Percentiles rank a stretch among this genome's conserved stretches.
Conservation (phyloP, 257 asterid species). For the Voacanga thouarsii region DNA sequence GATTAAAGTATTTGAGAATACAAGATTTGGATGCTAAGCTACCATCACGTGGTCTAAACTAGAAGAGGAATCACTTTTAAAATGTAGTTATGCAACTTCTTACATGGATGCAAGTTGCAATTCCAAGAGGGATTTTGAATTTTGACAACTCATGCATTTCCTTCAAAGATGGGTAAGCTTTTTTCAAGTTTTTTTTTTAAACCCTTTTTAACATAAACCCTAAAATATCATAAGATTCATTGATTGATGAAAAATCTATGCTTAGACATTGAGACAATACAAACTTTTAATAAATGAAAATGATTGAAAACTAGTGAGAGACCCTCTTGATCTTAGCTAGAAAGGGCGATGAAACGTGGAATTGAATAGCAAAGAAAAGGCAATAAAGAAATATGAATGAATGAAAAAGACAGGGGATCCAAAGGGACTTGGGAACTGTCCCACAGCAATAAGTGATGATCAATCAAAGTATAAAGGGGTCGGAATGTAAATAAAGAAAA, state of each 20-base stretch:
- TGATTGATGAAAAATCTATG: too few relatives aligned
- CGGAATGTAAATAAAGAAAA: not conserved
- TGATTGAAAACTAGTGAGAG: not conserved
- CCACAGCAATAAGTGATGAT: not conserved
- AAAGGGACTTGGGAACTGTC: constrained; percentile 8
- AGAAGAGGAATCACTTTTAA: not conserved
- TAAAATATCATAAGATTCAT: too few relatives aligned
- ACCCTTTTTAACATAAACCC: too few relatives aligned
- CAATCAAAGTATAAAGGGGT: not conserved
- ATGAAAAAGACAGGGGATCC: constrained; percentile 11
- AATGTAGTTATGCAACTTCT: not conserved
- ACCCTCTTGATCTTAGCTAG: too few relatives aligned
- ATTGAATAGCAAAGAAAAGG: not conserved
- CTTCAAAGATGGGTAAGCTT: not conserved
- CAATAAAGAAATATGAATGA: not conserved
- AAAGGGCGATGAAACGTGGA: not conserved
- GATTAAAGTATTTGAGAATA: not conserved
- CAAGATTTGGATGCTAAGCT: not conserved
- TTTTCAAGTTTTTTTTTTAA: not conserved
- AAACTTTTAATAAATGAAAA: not conserved
- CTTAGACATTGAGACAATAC: too few relatives aligned
- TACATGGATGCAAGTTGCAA: not conserved
- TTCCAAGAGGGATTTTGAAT: not conserved
- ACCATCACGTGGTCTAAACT: not conserved
- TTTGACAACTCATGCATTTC: not conserved